Base-by-base conservation (phyloP, 2,329 filamentous ascomycete species). In the Colletotrichum tamarilloi region DNA sequence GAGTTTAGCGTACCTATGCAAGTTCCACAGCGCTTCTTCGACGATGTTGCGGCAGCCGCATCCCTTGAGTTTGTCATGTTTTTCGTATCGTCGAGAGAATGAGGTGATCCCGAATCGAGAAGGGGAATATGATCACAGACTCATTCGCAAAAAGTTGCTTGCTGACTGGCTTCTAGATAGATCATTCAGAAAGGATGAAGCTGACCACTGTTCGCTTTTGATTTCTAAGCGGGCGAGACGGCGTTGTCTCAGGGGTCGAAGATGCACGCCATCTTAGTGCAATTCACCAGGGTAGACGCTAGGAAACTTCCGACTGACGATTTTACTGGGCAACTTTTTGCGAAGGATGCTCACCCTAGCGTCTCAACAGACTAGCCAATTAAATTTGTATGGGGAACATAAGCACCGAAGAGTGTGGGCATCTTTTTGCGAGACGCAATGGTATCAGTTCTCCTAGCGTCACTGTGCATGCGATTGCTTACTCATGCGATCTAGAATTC, bases 61-160 rank as follows among this genome's bases (percentile, higher is more conserved):
- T n/a, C 3, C 4, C 1, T 35, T 32, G 19, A 30, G 2, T 30
- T 26, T 4, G 49, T 8, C 46, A 35, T 53, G 7, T 4, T 35
- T 2, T 9, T 9, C 5, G 11, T 12, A 26, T 8, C 19, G n/a
- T 8, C 52, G n/a, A n/a, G 16, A 12, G 28, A 16, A 19, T 9
- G 3, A 28, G 24, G 28, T 1, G 2, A 3, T 12, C 7, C 12
- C 49, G 19, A 16, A 3, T 16, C 9, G 28, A 8, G 8, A 4
- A 35, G 6, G 28, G 9, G 12, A 24, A n/a, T 8, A 3, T 32
- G 3, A 7, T 32, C 16, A 52, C 3, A 16, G 7, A 11, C 9
- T 1, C 22, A 16, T 24, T 63, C 60, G 60, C 60, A 63, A 14
- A 63, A 52, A 63, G 60, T 63, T 63, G 60, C 60, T 52, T 26